Evolutionary conservation across 1,284 basidiomycete species (phyloP).

Genomic region (Termitomyces sp.): DNA sequence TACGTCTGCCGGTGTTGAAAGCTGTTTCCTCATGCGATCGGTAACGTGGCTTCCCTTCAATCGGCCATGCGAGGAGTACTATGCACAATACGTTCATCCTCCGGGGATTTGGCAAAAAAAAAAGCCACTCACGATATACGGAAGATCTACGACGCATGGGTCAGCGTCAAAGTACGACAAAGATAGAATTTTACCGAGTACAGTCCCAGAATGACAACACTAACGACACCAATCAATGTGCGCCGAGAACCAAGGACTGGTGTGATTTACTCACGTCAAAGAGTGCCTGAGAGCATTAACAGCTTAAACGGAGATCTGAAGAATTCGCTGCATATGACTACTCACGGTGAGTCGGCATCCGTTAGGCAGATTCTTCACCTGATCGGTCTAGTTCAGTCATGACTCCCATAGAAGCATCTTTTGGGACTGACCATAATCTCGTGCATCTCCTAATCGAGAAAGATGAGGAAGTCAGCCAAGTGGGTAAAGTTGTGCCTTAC

Average conservation of each 20-base stretch:
- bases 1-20: conserved; percentile 42
- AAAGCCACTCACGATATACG: conserved; percentile 45
- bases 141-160: conserved; percentile 43
- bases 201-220: conserved; percentile 64
- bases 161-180: background rate
- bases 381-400: conserved; percentile 7
- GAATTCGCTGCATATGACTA: conserved; percentile 4
- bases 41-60: conserved; percentile 47
- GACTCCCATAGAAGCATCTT: background rate
- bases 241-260: background rate
- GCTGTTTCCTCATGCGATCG: conserved; percentile 27
- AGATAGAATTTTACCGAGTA: conserved; percentile 37
- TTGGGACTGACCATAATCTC: conserved; percentile 44
- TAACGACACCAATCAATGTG: conserved; percentile 18
- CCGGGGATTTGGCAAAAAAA: background rate
- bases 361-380: conserved; percentile 54
- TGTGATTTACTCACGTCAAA: conserved; percentile 44
- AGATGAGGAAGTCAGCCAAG: conserved; percentile 1
- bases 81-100: background rate
- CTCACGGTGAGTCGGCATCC: conserved; percentile 71
- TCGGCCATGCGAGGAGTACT: conserved; percentile 62
- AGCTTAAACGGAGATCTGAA: background rate
- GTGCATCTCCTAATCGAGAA: conserved; percentile 46
- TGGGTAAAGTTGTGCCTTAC: conserved; percentile 1
- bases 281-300: conserved; percentile 41